Evolutionary conservation across 2,329 filamentous ascomycete species (phyloP).

Genomic region (Colletotrichum orbiculare): DNA sequence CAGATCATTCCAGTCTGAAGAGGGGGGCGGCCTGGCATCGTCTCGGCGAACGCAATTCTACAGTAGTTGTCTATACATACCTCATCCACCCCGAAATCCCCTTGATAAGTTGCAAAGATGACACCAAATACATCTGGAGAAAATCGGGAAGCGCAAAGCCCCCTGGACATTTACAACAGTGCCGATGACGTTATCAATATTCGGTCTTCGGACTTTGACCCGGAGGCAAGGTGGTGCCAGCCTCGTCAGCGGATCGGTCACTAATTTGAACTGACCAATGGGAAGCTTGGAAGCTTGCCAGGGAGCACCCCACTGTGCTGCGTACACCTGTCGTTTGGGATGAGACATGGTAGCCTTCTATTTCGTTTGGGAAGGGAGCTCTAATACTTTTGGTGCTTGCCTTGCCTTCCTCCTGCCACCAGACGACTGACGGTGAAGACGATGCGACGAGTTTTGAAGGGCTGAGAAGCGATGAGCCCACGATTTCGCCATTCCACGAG

Average conservation of each 20-base stretch:
- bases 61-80: too few species aligned
- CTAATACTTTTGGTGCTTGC: too few species aligned
- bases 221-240: constrained; percentile 9
- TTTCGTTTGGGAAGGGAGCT: too few species aligned
- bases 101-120: too few species aligned
- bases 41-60: too few species aligned
- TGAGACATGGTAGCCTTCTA: constrained; percentile 36
- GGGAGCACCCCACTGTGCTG: constrained; percentile 22
- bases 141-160: too few species aligned
- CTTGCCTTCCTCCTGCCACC: too few species aligned
- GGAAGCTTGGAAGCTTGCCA: constrained; percentile 33
- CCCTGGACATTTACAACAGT: too few species aligned
- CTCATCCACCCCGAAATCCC: too few species aligned
- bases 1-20: too few species aligned
- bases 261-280: constrained; percentile 31
- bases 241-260: constrained; percentile 32
- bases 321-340: constrained; percentile 27
- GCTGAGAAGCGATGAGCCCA: constrained; percentile 43
- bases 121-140: too few species aligned
- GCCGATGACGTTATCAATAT: constrained; percentile 25
- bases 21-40: too few species aligned
- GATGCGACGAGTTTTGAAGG: neutral
- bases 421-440: constrained; percentile 12
- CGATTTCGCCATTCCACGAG: constrained; percentile 25
- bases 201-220: neutral